A percentile compares a stretch with the other conserved stretches of the same genome.
phyloP scores from a whole-genome alignment of 1,284 basidiomycete species.

The Tremellales sp. region DNA sequence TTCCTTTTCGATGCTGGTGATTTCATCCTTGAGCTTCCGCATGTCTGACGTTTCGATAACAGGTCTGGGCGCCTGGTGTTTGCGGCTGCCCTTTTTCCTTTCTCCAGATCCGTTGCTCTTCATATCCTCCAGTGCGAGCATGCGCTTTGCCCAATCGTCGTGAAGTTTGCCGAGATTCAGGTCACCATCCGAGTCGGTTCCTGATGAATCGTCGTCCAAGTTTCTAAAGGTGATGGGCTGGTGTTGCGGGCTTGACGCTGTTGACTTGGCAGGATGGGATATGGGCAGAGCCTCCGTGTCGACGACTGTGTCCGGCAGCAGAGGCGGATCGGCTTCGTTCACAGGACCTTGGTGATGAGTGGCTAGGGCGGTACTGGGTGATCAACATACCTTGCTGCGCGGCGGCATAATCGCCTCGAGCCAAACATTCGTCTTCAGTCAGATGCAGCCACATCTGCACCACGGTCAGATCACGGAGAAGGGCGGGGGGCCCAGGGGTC shows the following conservation, averaged over 20 bases:
- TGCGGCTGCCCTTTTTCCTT: conserved; percentile 29
- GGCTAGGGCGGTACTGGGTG: too few species aligned
- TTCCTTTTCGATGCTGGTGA: conserved; percentile 59
- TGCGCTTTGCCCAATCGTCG: conserved; percentile 51
- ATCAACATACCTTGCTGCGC: conserved; percentile 21
- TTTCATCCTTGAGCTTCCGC: conserved; percentile 54
- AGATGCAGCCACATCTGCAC: conserved; percentile 69
- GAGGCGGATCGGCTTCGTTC: not conserved
- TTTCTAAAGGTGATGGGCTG: too few species aligned
- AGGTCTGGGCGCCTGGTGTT: too few species aligned
- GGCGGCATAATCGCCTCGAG: conserved; percentile 27
- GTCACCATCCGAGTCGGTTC: conserved; percentile 26
- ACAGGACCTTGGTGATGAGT: too few species aligned
- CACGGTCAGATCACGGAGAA: not conserved
- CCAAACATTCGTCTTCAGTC: conserved; percentile 59
- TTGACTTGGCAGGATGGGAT: not conserved
- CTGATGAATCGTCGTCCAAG: conserved; percentile 9
- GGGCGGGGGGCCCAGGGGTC: not conserved
- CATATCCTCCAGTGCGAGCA: conserved; percentile 49
- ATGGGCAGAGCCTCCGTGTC: not conserved
- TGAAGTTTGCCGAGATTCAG: conserved; percentile 57
- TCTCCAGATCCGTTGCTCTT: not conserved
- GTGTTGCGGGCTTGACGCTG: not conserved
- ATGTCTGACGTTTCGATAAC: conserved; percentile 49
- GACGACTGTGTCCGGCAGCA: not conserved